Evolutionary conservation across 1,284 basidiomycete species (phyloP).

Genomic region (Ganoderma meredithae): DNA sequence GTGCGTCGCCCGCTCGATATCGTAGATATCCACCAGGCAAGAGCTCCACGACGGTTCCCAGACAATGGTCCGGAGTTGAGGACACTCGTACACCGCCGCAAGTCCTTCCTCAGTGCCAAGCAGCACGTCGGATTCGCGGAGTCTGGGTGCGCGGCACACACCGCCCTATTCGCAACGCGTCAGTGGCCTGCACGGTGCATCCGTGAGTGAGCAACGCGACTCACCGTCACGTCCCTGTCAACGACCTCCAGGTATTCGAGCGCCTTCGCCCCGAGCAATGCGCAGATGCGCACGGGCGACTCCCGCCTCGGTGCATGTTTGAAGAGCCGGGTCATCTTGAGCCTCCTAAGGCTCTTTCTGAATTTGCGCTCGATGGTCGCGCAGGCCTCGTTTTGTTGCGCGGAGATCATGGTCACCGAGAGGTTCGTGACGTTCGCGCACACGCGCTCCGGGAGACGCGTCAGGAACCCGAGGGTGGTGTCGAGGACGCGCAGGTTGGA

Average conservation of each 20-base stretch:
- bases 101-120: not conserved
- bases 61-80: not conserved
- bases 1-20: not conserved
- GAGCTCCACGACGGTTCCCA: not conserved
- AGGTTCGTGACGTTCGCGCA: not conserved
- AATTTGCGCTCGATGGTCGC: not conserved
- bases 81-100: not conserved
- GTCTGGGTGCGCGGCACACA: not conserved
- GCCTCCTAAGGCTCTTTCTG: not conserved
- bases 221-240: not conserved
- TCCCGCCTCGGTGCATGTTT: not conserved
- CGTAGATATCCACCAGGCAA: not conserved
- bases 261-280: not conserved
- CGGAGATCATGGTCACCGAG: not conserved
- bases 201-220: not conserved
- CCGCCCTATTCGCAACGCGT: not conserved
- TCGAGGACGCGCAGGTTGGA: not conserved
- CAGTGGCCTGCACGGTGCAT: not conserved
- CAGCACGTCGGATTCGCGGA: not conserved
- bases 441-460: not conserved
- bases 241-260: not conserved
- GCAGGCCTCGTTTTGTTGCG: not conserved
- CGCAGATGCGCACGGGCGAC: not conserved
- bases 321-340: not conserved
- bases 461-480: constrained; percentile 1